Percentiles rank a stretch among this genome's conserved stretches.
Conservation (phyloP, 2,329 filamentous ascomycete species). For the Diplodia corticola region DNA sequence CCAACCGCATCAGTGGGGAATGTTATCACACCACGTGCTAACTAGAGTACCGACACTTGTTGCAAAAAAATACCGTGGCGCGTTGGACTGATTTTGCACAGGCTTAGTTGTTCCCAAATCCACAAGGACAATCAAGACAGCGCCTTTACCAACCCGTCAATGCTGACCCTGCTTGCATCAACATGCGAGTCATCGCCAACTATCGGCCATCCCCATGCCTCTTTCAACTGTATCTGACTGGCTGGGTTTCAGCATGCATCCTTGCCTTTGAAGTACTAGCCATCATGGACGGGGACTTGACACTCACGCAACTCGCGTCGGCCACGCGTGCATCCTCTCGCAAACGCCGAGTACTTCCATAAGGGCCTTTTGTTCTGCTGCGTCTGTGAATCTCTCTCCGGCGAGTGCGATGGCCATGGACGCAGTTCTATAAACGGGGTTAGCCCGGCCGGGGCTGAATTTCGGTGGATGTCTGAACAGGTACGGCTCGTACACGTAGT, state of each 20-base stretch:
- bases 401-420: conserved; percentile 36
- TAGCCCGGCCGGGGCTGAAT: conserved; percentile 8
- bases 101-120: neutral
- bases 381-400: conserved; percentile 53
- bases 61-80: neutral
- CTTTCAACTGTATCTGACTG: conserved; percentile 23
- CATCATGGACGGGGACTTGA: too few relatives aligned
- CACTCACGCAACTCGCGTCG: conserved; percentile 50
- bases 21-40: neutral
- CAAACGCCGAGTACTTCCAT: conserved; percentile 51
- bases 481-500: conserved; percentile 48
- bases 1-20: neutral
- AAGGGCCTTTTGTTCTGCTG: conserved; percentile 51
- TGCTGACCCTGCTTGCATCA: conserved; percentile 9
- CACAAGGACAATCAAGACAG: neutral
- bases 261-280: too few relatives aligned
- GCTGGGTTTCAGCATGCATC: neutral
- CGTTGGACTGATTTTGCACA: neutral
- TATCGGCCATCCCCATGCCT: conserved; percentile 23
- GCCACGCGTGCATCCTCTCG: conserved; percentile 55
- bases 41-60: neutral
- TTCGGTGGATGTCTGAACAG: neutral
- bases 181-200: neutral
- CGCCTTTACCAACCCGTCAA: conserved; percentile 16
- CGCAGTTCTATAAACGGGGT: conserved; percentile 27